Conservation (phyloP, 768 basidiomycete species). For the Dacryopinax primogenitus region DNA sequence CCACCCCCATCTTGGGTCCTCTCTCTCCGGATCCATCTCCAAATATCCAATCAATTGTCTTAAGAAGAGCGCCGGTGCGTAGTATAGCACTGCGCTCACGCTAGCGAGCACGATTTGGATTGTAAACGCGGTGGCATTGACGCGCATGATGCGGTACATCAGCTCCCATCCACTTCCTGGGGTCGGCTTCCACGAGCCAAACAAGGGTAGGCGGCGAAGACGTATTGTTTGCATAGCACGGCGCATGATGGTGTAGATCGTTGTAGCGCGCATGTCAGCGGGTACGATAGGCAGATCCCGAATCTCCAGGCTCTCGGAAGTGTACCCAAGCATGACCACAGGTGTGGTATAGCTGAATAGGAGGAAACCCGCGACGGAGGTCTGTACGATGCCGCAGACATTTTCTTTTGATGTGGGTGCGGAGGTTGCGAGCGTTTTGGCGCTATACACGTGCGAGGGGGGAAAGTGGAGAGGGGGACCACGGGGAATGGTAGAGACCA, state of each 20-base stretch:
- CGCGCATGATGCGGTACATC: slow-evolving; percentile 44
- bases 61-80: slow-evolving; percentile 50
- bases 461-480: slow-evolving; percentile 70
- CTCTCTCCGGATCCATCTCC: slow-evolving; percentile 46
- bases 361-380: slow-evolving; percentile 35
- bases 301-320: slow-evolving; percentile 61
- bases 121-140: slow-evolving; percentile 37
- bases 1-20: slow-evolving; percentile 58
- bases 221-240: slow-evolving; percentile 39
- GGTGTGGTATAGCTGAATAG: slow-evolving; percentile 83
- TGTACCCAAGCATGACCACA: slow-evolving; percentile 73
- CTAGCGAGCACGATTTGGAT: slow-evolving; percentile 41
- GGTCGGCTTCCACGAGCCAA: slow-evolving; percentile 39
- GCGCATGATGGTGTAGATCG: slow-evolving; percentile 55
- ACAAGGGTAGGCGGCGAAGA: slow-evolving; percentile 21
- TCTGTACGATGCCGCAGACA: slow-evolving; percentile 44
- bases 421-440: slow-evolving; percentile 46
- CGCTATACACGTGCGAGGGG: slow-evolving; percentile 57
- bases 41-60: slow-evolving; percentile 48
- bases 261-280: slow-evolving; percentile 47
- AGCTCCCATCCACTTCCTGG: slow-evolving; percentile 54
- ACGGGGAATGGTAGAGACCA: slow-evolving; percentile 44
- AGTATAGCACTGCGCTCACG: slow-evolving; percentile 50
- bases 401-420: slow-evolving; percentile 60
- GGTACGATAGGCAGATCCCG: slow-evolving; percentile 78